Evolutionary conservation across 192 early-diverging fungal genomes (phyloP), one percentile per base, ranked within the genome.

Genomic region (Chytriomyces sp.): DNA sequence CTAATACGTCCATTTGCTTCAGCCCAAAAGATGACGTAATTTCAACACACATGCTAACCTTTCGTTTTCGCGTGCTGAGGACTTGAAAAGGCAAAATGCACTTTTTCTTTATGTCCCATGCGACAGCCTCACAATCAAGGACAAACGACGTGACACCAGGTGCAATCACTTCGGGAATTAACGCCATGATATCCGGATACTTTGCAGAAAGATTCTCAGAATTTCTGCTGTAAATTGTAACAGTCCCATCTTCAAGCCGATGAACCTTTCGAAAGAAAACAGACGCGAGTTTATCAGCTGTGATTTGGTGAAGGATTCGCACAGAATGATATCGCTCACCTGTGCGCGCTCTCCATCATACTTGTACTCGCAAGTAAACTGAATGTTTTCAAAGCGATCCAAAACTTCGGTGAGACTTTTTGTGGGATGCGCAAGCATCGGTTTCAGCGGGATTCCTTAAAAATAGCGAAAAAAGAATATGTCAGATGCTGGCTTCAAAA

Each of bases 381-480:
- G 86, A 72, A 92, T 90, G 26, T 89, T 93, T 69, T 98, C 96
- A 70, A 99, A 98, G 16, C 97, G 87, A 65, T 98, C 91, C 84
- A 99, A 77, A 23, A 98, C 93, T 68, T 99, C 98, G 0, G 92
- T 90, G 5, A 98, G 84, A 45, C 89, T 89, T 81, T 98, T 98
- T 57, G 97, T 98, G 8, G 97, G 97, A 86, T 99, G 97, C 8
- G 98, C 98, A 76, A 99, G 89, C 98, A 99, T 99, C 9, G 98
- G 98, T 69, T 99, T 98, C 16, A 98, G 85, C 7, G 98, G 98
- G 64, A 99, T 94, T 2, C 95, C 95, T 90, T 23, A 3, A 1
- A 35, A 35, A 35, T 4, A n/a, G 7, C 13, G 63, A 65, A 63
- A 18, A 60, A 57, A 0, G n/a, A 3, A 23, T 59, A 46, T 9